Evolutionary conservation across 148 eudicot species (phyloP).

Genomic region (Beta vulgaris): DNA sequence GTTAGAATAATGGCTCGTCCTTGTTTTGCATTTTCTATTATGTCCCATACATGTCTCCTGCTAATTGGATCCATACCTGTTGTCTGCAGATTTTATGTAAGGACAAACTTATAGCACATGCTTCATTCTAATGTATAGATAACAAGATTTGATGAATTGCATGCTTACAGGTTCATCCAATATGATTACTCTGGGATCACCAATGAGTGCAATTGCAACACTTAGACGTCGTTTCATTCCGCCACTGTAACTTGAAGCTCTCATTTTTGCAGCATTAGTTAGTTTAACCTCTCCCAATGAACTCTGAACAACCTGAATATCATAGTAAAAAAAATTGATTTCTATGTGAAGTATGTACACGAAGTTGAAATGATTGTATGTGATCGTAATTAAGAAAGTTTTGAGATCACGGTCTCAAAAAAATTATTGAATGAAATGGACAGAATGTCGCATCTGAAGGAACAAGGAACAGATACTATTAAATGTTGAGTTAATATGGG

Average conservation of each 20-base stretch:
- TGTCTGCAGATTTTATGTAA: slow-evolving; percentile 46
- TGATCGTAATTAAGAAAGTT: no score
- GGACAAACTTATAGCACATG: background rate
- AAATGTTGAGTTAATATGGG: background rate
- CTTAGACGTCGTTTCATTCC: slow-evolving; percentile 99
- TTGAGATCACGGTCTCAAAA: no score
- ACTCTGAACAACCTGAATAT: slow-evolving; percentile 52
- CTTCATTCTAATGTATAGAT: background rate
- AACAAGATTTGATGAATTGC: background rate
- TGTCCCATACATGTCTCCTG: slow-evolving; percentile 96
- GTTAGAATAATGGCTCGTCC: slow-evolving; percentile 89
- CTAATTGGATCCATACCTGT: slow-evolving; percentile 99
- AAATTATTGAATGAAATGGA: no score
- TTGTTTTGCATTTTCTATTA: slow-evolving; percentile 77
- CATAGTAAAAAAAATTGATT: background rate
- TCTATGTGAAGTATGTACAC: no score
- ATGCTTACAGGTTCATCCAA: slow-evolving; percentile 83
- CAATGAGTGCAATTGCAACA: slow-evolving; percentile 90
- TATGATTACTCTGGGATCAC: slow-evolving; percentile 88
- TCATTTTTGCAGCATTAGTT: slow-evolving; percentile 63
- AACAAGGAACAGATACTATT: background rate
- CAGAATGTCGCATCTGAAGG: background rate
- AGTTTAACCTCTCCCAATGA: slow-evolving; percentile 75
- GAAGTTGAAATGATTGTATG: no score
- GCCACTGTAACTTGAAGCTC: slow-evolving; percentile 91